Evolutionary conservation across 306 rosid genomes (phyloP), one percentile per base, ranked within the genome.

Genomic region (Dryas drummondii): DNA sequence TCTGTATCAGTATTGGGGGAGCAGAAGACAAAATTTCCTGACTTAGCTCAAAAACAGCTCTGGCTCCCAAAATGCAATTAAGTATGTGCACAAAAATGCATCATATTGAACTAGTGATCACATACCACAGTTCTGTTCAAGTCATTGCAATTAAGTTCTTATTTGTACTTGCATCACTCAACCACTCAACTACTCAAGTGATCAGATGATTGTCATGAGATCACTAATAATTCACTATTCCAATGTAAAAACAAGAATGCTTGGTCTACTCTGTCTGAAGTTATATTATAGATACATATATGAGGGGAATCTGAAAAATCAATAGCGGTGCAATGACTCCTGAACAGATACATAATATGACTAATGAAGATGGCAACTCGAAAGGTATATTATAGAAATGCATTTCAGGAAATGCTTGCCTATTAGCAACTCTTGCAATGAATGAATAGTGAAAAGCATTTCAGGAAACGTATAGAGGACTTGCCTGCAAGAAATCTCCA

Each of bases 401-500:
- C 37, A 27, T 27, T 27, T 27, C 37, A 41, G n/a, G 41, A 40
- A 41, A 40, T 62, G 22, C 4, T 1, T 62, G 68, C 15, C 14
- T n/a, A 15, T 14, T 62, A 40, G 8, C 9, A 14, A 4, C 12
- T 14, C 37, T 14, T 4, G 44, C 60, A 40, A 2, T 6, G 4
- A 64, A 37, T 41, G 14, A 37, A 51, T 45, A 27, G 19, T 40
- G 26, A 62, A 27, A 27, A 27, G 37, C 37, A 27, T 27, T 27
- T 27, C 37, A 27, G 37, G 37, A 27, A 27, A 27, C 2, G 37
- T 27, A 27, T 27, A 70, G n/a, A 17, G 5, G 14, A 56, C 82
- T 78, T 78, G 51, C 83, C 75, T 83, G 86, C 57, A 83, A 26
- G 17, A 83, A 19, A 60, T 83, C 81, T 5, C 86, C 86, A 17